Base-by-base conservation (phyloP, 2,329 filamentous ascomycete species). In the Clonostachys rhizophaga region DNA sequence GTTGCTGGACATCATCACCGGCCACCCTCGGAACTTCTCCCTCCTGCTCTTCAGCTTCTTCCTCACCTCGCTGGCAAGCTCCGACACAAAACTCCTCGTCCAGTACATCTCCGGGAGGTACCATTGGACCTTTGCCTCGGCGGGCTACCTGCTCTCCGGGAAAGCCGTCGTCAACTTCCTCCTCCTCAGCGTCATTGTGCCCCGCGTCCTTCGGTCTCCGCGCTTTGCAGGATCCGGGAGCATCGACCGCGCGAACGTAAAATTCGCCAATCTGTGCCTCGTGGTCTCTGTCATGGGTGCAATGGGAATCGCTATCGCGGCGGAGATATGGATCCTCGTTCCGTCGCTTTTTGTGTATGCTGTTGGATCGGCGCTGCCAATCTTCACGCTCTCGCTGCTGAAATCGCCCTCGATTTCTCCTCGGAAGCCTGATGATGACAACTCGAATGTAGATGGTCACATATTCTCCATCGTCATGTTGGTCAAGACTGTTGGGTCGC, bases 381-480 rank as follows among this genome's bases (percentile, higher is more conserved):
- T 77, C 9, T 77, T 77, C 44, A 77, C 74, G 0, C 58, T 73
- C 13, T 74, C 72, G 5, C 55, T 77, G 43, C 62, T 76, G 24
- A 74, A 72, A 44, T 74, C 74, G 7, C 65, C 67, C 0, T 59
- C 61, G 3, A 58, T 76, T 14, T 62, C 51, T 14, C 47, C 53
- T 12, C 42, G 16, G 35, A 37, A 46, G 7, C 8, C 14, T 18
- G 36, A 39, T 11, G 36, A 39, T 8, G 36, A n/a, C 3, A 4
- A 18, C 10, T 47, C 39, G 1, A 61, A 66, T 13, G 54, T 63
- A 0, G 68, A 72, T 30, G 63, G 62, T 5, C 70, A 71, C 33
- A 60, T 75, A 3, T 76, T 76, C 48, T 72, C 74, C 3, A 66
- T 76, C n/a, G 71, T 74, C 13, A 76, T 76, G 72, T 62, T 77